These are phyloP conservation scores for Takakia lepidozioides DNA, from an alignment of 225 moss, liverwort and hornwort genomes.

Conservation along the genomic window DNA sequence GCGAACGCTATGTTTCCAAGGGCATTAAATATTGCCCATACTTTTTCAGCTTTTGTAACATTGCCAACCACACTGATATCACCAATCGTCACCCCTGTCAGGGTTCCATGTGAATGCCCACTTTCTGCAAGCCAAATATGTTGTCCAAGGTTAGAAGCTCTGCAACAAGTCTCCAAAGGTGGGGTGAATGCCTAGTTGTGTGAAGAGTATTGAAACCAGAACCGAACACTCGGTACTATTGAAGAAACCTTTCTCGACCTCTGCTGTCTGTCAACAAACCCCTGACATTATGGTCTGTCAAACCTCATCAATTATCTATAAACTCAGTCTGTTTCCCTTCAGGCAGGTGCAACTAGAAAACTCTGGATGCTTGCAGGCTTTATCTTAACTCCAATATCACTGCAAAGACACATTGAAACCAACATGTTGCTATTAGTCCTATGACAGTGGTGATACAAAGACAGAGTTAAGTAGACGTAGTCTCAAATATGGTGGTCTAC, in stretches of 20 bases:
- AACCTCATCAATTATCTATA: too few relatives aligned
- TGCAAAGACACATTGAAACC: too few relatives aligned
- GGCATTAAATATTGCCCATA: conserved; percentile 69
- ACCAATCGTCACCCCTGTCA: conserved; percentile 32
- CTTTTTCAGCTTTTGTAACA: conserved; percentile 29
- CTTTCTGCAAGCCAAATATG: conserved; percentile 12
- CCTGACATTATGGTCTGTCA: too few relatives aligned
- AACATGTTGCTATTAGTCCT: background rate
- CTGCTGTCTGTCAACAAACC: too few relatives aligned
- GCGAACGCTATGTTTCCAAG: conserved; percentile 90
- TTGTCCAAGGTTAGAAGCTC: too few relatives aligned
- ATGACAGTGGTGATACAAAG: background rate
- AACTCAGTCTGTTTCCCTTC: too few relatives aligned
- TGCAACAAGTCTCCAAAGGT: background rate
- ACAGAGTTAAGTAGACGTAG: background rate
- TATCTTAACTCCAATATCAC: too few relatives aligned
- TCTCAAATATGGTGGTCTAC: background rate
- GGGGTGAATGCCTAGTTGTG: too few relatives aligned
- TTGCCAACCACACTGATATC: background rate
- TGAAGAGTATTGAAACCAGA: too few relatives aligned
- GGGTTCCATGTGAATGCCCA: conserved; percentile 33
- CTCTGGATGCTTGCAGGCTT: too few relatives aligned
- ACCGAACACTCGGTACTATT: background rate
- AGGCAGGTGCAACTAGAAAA: too few relatives aligned
- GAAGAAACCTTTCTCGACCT: too few relatives aligned